Evolutionary conservation across 768 basidiomycete genomes (phyloP).

Genomic region (Serpula lacrymans): DNA sequence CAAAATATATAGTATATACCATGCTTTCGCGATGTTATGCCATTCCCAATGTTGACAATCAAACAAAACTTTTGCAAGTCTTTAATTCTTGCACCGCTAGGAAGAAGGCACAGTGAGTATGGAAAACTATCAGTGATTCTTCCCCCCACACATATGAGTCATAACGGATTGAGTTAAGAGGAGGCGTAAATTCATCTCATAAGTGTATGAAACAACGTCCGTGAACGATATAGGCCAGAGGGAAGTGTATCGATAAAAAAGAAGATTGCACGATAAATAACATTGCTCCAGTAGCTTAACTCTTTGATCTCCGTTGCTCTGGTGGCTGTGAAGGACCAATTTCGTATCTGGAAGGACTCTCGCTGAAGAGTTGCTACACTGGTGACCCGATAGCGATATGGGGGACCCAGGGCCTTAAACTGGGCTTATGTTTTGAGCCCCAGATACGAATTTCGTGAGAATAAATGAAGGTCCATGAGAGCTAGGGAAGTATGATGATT

Average conservation of each 20-base stretch:
- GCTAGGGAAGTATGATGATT: no score
- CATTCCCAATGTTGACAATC: no score
- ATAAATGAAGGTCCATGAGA: slow-evolving; percentile 39
- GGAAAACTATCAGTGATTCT: slow-evolving; percentile 1
- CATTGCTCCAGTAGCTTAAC: slow-evolving; percentile 8
- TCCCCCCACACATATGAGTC: slow-evolving; percentile 14
- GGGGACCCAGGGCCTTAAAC: slow-evolving; percentile 39
- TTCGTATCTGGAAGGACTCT: slow-evolving; percentile 69
- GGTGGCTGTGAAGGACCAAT: slow-evolving; percentile 43
- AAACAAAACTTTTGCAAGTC: no score
- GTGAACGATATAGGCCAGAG: no score
- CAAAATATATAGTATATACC: not conserved
- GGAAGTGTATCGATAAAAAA: no score
- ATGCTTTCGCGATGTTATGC: not conserved
- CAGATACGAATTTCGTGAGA: slow-evolving; percentile 32
- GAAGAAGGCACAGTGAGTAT: slow-evolving; percentile 23
- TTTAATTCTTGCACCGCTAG: no score
- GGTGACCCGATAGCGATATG: slow-evolving; percentile 18
- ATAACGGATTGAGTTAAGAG: slow-evolving; percentile 5
- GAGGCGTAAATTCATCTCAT: not conserved
- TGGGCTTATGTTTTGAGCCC: slow-evolving; percentile 32
- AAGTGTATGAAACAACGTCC: not conserved
- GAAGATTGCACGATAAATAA: no score
- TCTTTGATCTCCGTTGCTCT: slow-evolving; percentile 52
- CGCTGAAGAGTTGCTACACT: slow-evolving; percentile 38